Evolutionary conservation across 2,329 filamentous ascomycete species (phyloP).

Genomic region (Plectosphaerella sp.): DNA sequence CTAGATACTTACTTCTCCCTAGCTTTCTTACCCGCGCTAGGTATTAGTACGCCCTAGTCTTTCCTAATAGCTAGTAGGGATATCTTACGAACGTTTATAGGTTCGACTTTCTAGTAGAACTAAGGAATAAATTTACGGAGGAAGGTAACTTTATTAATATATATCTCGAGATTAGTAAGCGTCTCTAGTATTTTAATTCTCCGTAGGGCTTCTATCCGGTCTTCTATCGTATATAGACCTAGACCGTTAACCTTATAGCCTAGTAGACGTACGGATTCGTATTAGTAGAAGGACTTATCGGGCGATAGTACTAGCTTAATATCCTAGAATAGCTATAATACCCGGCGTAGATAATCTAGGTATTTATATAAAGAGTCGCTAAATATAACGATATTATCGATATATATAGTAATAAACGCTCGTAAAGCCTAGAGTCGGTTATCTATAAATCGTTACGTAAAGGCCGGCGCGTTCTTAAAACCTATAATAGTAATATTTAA

Average conservation of each 20-base stretch:
- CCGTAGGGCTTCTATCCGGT: no score
- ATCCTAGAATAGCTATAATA: no score
- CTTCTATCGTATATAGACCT: not conserved
- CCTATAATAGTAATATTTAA: no score
- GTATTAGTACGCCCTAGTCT: not conserved
- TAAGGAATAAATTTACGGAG: not conserved
- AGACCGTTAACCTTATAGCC: not conserved
- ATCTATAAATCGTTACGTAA: no score
- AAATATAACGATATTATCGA: no score
- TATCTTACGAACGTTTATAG: conserved; percentile 3
- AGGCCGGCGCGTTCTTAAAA: no score
- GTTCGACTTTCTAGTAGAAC: no score
- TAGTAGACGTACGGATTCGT: not conserved
- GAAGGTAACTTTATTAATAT: conserved; percentile 1
- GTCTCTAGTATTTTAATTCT: no score
- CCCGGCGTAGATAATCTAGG: no score
- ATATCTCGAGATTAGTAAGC: conserved; percentile 5
- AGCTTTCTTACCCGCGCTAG: conserved; percentile 8
- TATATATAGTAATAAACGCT: not conserved
- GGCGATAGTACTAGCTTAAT: no score
- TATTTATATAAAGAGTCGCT: no score
- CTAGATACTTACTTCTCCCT: conserved; percentile 10
- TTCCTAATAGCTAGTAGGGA: conserved; percentile 5
- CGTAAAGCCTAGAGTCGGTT: not conserved
- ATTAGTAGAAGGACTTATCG: not conserved